A percentile compares a stretch with the other conserved stretches of the same genome.
These are phyloP conservation scores for Myriosclerotinia scirpicola DNA, from an alignment of 2,329 filamentous ascomycete genomes.

Conservation along the genomic window DNA sequence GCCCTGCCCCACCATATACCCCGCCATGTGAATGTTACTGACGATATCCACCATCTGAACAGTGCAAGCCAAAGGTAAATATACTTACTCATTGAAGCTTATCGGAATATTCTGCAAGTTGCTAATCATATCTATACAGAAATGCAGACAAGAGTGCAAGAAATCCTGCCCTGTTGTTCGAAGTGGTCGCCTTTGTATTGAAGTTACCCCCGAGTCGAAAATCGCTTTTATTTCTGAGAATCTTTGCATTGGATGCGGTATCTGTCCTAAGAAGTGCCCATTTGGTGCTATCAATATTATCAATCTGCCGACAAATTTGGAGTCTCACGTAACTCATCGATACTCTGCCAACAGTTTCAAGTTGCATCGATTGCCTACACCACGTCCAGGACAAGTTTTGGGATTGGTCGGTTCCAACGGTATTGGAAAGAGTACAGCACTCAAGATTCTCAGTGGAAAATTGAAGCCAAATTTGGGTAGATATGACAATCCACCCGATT, in stretches of 20 bases:
- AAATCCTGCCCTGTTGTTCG: conserved; percentile 97
- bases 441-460: conserved; percentile 98
- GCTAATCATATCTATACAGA: conserved; percentile 54
- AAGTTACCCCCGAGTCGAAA: conserved; percentile 83
- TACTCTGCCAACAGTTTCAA: conserved; percentile 99
- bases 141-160: conserved; percentile 99
- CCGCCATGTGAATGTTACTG: conserved; percentile 40
- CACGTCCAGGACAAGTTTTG: conserved; percentile 89
- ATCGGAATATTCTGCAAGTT: conserved; percentile 28
- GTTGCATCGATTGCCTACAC: conserved; percentile 93
- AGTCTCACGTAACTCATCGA: conserved; percentile 95
- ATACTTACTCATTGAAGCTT: conserved; percentile 13
- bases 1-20: conserved; percentile 45
- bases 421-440: conserved; percentile 99
- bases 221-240: conserved; percentile 98
- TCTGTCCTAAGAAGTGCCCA: conserved; percentile 98
- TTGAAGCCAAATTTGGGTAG: conserved; percentile 96
- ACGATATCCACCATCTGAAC: conserved; percentile 43
- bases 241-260: conserved; percentile 97
- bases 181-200: conserved; percentile 95
- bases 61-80: conserved; percentile 87
- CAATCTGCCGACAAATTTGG: conserved; percentile 99
- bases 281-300: conserved; percentile 99
- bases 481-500: conserved; percentile 95
- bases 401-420: conserved; percentile 98